Evolutionary conservation across 2,329 filamentous ascomycete species (phyloP).

Genomic region (Ophiostoma montium): DNA sequence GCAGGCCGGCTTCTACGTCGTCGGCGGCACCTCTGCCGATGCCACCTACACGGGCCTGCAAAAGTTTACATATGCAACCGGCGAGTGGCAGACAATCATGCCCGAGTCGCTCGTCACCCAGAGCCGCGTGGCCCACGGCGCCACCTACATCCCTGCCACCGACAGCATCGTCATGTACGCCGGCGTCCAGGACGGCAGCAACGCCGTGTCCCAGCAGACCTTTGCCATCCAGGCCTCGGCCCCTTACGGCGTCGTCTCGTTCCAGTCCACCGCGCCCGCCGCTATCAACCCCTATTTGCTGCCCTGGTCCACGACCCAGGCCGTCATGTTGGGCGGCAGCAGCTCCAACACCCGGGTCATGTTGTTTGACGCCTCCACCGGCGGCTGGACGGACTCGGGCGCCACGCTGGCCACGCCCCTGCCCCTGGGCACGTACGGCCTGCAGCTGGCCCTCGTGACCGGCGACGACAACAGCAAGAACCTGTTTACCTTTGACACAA

Average conservation of each 20-base stretch:
- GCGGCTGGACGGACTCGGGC: constrained; percentile 55
- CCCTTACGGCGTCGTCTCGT: constrained; percentile 49
- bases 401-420: constrained; percentile 48
- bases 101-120: constrained; percentile 39
- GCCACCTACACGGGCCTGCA: constrained; percentile 61
- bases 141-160: constrained; percentile 55
- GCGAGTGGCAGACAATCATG: constrained; percentile 35
- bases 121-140: constrained; percentile 61
- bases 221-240: constrained; percentile 55
- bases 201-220: constrained; percentile 52
- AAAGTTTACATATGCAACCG: constrained; percentile 41
- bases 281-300: constrained; percentile 57
- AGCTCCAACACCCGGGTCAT: constrained; percentile 53
- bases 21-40: constrained; percentile 53
- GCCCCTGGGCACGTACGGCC: constrained; percentile 37
- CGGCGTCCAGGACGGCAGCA: constrained; percentile 49
- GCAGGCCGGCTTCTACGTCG: constrained; percentile 57
- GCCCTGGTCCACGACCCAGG: constrained; percentile 56
- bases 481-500: constrained; percentile 66
- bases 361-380: constrained; percentile 47
- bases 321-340: constrained; percentile 61
- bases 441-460: constrained; percentile 51
- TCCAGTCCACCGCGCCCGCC: constrained; percentile 44
- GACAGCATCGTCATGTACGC: constrained; percentile 69
- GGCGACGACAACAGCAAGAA: constrained; percentile 66